These are phyloP conservation scores for Helotiales sp. DNA, from an alignment of 2,329 filamentous ascomycete species.

Conservation along the genomic window DNA sequence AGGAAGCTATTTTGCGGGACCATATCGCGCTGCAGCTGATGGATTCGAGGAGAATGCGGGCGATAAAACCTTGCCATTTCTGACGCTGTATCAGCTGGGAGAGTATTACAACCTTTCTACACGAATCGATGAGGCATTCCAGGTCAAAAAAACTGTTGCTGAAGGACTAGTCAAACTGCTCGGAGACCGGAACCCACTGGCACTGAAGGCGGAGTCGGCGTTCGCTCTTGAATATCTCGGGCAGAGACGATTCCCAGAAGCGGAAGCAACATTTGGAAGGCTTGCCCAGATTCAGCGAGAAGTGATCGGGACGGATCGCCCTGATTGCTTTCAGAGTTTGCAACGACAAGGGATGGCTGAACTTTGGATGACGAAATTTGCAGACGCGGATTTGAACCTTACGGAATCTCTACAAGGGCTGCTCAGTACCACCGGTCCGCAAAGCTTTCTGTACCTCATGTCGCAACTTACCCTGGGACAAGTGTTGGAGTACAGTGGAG, in stretches of 20 bases:
- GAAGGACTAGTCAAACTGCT: neutral
- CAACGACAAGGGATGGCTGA: conserved; percentile 1
- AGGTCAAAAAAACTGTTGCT: neutral
- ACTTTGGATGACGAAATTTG: neutral
- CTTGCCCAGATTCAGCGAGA: conserved; percentile 1
- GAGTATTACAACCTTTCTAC: neutral
- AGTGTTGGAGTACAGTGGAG: neutral
- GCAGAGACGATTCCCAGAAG: neutral
- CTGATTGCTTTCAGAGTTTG: neutral
- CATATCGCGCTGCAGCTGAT: neutral
- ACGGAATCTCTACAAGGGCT: neutral
- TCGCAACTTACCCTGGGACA: neutral
- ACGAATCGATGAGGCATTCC: neutral
- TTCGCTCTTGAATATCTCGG: conserved; percentile 1
- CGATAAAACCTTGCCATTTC: neutral
- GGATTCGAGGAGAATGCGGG: neutral
- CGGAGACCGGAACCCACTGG: neutral
- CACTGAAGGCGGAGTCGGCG: neutral
- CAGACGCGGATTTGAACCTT: neutral
- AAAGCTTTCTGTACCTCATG: neutral
- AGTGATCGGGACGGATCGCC: neutral
- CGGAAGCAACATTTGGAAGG: neutral
- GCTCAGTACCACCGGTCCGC: neutral
- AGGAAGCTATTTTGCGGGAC: neutral
- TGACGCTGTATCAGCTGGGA: neutral